A percentile compares a stretch with the other conserved stretches of the same genome.
Conservation (phyloP, 495 filamentous ascomycete genomes). For the Daldinia decipiens region DNA sequence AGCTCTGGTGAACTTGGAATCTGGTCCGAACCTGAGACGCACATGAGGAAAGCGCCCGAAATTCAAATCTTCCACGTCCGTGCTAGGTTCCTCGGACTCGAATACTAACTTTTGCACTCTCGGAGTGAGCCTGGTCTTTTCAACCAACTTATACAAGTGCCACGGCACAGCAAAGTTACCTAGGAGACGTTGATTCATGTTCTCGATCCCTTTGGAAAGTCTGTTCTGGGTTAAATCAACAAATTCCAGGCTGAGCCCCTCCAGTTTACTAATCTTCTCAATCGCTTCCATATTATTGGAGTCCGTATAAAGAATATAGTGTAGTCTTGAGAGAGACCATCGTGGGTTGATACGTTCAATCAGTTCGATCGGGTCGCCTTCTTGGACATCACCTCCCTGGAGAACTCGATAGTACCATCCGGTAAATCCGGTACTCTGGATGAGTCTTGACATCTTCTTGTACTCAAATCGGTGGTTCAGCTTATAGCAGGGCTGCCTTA, state of each 20-base stretch:
- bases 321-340: slow-evolving; percentile 56
- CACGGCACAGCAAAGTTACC: slow-evolving; percentile 42
- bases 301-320: slow-evolving; percentile 55
- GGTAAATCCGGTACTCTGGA: slow-evolving; percentile 53
- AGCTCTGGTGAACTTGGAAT: slow-evolving; percentile 42
- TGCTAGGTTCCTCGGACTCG: slow-evolving; percentile 23
- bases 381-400: slow-evolving; percentile 50
- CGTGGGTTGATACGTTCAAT: slow-evolving; percentile 52
- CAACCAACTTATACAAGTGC: slow-evolving; percentile 40
- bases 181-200: slow-evolving; percentile 37
- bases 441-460: slow-evolving; percentile 53
- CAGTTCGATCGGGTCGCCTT: slow-evolving; percentile 51
- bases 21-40: slow-evolving; percentile 45
- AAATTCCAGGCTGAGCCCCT: slow-evolving; percentile 51
- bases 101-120: slow-evolving; percentile 44
- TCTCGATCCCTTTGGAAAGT: slow-evolving; percentile 39
- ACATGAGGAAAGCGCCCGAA: slow-evolving; percentile 45
- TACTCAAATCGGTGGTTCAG: slow-evolving; percentile 53
- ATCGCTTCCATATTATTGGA: slow-evolving; percentile 50
- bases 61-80: slow-evolving; percentile 25
- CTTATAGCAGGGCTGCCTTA: slow-evolving; percentile 56
- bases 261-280: slow-evolving; percentile 48
- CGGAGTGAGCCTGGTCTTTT: slow-evolving; percentile 37
- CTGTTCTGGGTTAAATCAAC: slow-evolving; percentile 34
- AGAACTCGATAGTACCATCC: slow-evolving; percentile 60